phyloP scores from a whole-genome alignment of 2,329 filamentous ascomycete species.

The Curvularia lunata region DNA sequence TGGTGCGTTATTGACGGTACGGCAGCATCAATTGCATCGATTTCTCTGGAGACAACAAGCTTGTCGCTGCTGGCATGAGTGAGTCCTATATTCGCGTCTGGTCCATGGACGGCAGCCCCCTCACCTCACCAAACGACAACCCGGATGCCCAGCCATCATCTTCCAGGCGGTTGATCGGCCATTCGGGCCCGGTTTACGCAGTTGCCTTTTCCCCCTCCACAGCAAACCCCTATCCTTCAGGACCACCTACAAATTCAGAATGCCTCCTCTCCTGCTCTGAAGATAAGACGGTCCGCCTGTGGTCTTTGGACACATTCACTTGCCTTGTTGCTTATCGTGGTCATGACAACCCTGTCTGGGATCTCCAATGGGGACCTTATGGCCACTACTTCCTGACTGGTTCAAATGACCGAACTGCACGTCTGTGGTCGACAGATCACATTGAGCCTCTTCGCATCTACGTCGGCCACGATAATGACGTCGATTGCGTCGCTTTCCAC shows the following conservation, averaged over 20 bases:
- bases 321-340: slow-evolving; percentile 93
- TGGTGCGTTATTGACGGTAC: not conserved
- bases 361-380: slow-evolving; percentile 86
- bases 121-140: slow-evolving; percentile 70
- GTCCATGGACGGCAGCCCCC: slow-evolving; percentile 83
- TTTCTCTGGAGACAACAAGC: slow-evolving; percentile 87
- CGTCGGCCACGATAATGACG: slow-evolving; percentile 89
- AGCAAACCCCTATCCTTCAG: slow-evolving; percentile 55
- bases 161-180: slow-evolving; percentile 81
- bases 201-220: slow-evolving; percentile 84
- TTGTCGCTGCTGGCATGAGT: slow-evolving; percentile 86
- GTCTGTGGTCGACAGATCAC: slow-evolving; percentile 91
- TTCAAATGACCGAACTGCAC: slow-evolving; percentile 87
- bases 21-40: slow-evolving; percentile 86
- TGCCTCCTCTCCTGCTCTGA: slow-evolving; percentile 86
- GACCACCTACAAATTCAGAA: slow-evolving; percentile 67
- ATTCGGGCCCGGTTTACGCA: slow-evolving; percentile 86
- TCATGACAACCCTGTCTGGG: slow-evolving; percentile 87
- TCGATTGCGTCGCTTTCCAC: slow-evolving; percentile 93
- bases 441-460: slow-evolving; percentile 87
- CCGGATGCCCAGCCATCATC: slow-evolving; percentile 63
- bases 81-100: slow-evolving; percentile 97
- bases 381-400: slow-evolving; percentile 93
- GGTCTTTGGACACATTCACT: slow-evolving; percentile 91
- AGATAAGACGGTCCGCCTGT: slow-evolving; percentile 87